Conservation (phyloP, 1,139 yeast genomes). For the Entelexis sorbosivorans region DNA sequence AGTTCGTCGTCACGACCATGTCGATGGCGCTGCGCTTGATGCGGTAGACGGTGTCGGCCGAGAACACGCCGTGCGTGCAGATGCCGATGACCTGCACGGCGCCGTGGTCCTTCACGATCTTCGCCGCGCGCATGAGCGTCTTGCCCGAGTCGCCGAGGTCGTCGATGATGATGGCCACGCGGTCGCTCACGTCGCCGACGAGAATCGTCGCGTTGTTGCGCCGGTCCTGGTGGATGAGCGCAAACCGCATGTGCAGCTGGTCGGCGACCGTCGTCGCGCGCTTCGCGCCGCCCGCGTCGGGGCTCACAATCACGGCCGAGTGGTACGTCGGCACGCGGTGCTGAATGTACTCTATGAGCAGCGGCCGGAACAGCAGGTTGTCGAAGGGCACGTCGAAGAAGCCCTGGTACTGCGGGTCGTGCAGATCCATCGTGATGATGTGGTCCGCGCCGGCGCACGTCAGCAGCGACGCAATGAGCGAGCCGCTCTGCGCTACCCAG, state of each 20-base stretch:
- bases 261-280: slow-evolving; percentile 93
- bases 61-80: slow-evolving; percentile 85
- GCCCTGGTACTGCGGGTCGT: slow-evolving; percentile 92
- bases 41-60: slow-evolving; percentile 79
- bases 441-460: slow-evolving; percentile 95
- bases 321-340: slow-evolving; percentile 62
- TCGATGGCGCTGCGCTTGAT: slow-evolving; percentile 63
- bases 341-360: slow-evolving; percentile 67
- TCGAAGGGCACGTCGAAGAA: slow-evolving; percentile 89
- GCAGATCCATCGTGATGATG: slow-evolving; percentile 93
- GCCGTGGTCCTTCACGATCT: slow-evolving; percentile 82
- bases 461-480: slow-evolving; percentile 75
- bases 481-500: slow-evolving; percentile 96
- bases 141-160: slow-evolving; percentile 91
- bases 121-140: slow-evolving; percentile 87
- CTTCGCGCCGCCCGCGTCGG: slow-evolving; percentile 97
- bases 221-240: slow-evolving; percentile 90
- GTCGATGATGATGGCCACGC: slow-evolving; percentile 78
- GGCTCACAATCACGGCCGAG: slow-evolving; percentile 80
- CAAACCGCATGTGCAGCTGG: slow-evolving; percentile 76
- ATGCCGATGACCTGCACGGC: slow-evolving; percentile 78
- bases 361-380: slow-evolving; percentile 74
- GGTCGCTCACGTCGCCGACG: slow-evolving; percentile 81
- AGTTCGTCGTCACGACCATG: slow-evolving; percentile 80
- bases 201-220: slow-evolving; percentile 64